Conservation (phyloP, 73 alveolate species). For the Tetrahymena malaccensis region DNA sequence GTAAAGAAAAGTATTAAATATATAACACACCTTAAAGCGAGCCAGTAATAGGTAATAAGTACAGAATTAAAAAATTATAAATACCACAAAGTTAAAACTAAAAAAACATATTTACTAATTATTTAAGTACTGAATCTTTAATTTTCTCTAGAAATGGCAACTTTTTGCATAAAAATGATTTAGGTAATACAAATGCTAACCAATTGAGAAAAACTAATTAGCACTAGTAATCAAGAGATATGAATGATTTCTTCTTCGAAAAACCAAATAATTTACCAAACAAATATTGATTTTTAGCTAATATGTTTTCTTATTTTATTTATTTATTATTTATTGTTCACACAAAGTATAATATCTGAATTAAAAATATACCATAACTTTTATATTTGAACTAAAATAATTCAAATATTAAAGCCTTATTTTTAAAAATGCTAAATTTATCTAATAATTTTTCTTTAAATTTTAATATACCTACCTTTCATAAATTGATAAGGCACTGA, state of each 20-base stretch:
- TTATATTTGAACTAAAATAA: no score
- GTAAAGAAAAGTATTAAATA: background rate
- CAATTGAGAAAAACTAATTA: background rate
- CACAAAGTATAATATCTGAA: no score
- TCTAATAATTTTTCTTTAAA: no score
- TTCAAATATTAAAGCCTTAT: no score
- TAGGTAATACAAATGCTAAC: background rate
- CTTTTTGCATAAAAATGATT: background rate
- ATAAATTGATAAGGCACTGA: no score
- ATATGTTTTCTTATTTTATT: background rate
- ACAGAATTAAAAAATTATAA: background rate
- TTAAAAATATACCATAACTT: no score
- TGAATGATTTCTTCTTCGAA: background rate
- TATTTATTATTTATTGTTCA: no score
- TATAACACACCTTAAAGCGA: background rate
- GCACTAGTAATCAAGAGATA: background rate
- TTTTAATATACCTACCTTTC: no score
- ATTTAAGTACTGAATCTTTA: background rate
- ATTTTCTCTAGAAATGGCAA: background rate
- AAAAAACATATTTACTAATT: background rate
- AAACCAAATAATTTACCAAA: background rate
- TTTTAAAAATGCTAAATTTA: no score
- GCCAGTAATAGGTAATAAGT: background rate
- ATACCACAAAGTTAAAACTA: background rate
- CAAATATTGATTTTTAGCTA: background rate